A percentile compares a stretch with the other conserved stretches of the same genome.
Evolutionary conservation across 2,329 filamentous ascomycete genomes (phyloP).

Genomic region (Arthrocladium fulminans): DNA sequence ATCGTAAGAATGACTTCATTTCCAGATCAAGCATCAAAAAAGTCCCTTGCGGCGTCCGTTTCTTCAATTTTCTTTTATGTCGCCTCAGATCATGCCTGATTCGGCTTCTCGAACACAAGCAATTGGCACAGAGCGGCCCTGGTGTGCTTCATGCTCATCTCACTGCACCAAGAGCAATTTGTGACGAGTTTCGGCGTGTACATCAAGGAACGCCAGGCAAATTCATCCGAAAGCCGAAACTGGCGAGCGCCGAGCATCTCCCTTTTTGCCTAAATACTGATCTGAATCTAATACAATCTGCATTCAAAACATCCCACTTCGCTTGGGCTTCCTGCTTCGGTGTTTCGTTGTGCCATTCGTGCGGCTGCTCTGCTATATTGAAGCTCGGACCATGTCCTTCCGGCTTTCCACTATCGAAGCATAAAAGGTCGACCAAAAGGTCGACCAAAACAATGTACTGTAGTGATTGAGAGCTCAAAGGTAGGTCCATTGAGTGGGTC

Average conservation of each 20-base stretch:
- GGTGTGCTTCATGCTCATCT: background rate
- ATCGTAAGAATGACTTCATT: no score
- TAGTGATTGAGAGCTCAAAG: background rate
- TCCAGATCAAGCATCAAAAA: no score
- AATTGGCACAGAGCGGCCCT: background rate
- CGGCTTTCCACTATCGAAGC: background rate
- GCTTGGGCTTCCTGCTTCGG: background rate
- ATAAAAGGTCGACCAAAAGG: no score
- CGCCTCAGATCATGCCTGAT: background rate
- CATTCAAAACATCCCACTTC: background rate
- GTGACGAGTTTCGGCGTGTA: no score
- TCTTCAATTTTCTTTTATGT: background rate
- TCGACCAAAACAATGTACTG: no score
- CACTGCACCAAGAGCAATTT: no score
- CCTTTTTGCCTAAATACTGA: background rate
- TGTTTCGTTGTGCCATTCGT: background rate
- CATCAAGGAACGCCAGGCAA: no score
- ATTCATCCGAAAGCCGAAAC: background rate
- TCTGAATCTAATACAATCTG: background rate
- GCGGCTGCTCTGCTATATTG: background rate
- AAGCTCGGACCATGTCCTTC: background rate
- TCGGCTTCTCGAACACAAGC: background rate
- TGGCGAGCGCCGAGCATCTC: background rate
- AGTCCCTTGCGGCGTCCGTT: background rate
- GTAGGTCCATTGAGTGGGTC: background rate